Conservation (phyloP, 139 green algal genomes). For the Micractinium conductrix region DNA sequence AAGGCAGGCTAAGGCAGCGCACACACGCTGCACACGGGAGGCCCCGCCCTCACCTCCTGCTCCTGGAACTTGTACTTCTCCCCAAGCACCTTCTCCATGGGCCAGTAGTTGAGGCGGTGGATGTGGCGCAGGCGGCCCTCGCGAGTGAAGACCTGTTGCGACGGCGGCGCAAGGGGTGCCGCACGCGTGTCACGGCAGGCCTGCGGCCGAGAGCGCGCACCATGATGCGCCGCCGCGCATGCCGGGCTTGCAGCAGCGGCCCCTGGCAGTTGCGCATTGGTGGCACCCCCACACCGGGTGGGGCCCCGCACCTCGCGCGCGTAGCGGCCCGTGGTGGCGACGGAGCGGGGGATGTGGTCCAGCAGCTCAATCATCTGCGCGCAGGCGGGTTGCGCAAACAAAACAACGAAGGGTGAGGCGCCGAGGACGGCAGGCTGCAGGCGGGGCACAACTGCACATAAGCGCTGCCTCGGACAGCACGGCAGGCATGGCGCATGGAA, state of each 20-base stretch:
- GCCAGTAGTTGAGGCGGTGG: constrained; percentile 90
- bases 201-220: no score
- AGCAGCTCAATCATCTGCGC: constrained; percentile 96
- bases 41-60: constrained; percentile 78
- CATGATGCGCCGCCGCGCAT: no score
- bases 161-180: no score
- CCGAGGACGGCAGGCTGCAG: neutral
- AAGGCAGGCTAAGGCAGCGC: neutral
- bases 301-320: constrained; percentile 89
- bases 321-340: constrained; percentile 75
- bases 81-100: constrained; percentile 87
- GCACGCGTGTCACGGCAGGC: no score
- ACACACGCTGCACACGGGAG: neutral
- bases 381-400: no score
- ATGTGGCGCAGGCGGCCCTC: constrained; percentile 96
- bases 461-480: no score
- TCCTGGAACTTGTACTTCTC: constrained; percentile 95
- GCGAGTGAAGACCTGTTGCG: constrained; percentile 95
- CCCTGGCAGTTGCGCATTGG: no score
- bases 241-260: no score
- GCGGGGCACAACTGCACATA: no score
- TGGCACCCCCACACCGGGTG: no score
- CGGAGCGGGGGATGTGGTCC: constrained; percentile 83
- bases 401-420: no score
- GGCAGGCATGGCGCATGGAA: no score